Evolutionary conservation across 23 red algal genomes (phyloP), one percentile per base, ranked within the genome.

Genomic region (Gracilaria vermiculophylla): DNA sequence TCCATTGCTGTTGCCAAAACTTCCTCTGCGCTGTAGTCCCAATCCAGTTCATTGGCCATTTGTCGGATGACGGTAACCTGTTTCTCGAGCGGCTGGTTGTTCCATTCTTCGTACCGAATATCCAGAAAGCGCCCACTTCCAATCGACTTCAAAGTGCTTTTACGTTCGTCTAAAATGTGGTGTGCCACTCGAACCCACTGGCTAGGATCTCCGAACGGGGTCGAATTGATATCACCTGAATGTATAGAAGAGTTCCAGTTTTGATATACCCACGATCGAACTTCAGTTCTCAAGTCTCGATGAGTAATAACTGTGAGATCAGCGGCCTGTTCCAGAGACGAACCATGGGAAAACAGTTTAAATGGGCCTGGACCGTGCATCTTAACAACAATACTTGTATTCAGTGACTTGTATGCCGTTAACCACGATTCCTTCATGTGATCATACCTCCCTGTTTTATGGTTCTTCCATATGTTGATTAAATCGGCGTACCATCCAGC

Each of bases 301-400:
- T 85, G 81, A 11, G 81, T 71, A 34, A 85, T 71, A 25, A 85
- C 62, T 36, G 81, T 85, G 10, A 85, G 81, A 41, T 85, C 62
- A 7, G 81, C 81, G 24, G 31, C 39, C 15, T 70, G 36, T 65
- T 62, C 78, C 39, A 85, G 42, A 10, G 47, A 40, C 64, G 25
- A 27, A 34, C 58, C 81, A 41, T 66, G 58, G 32, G 81, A 85
- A 85, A 85, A 85, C n/a, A 85, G 47, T 45, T 85, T 85, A n/a
- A 85, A 85, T 7, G 81, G 81, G 44, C 81, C 81, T 55, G 81
- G 81, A 17, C 81, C 81, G 42, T 85, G 81, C 81, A 69, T 85
- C 62, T 85, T 85, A 17, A 85, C 36, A 32, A 85, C 47, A 5
- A 85, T 8, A 69, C 42, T 85, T 35, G 81, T 71, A 45, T 85